Conservation (phyloP, 2,329 filamentous ascomycete genomes). For the Colletotrichum euphorbiae region DNA sequence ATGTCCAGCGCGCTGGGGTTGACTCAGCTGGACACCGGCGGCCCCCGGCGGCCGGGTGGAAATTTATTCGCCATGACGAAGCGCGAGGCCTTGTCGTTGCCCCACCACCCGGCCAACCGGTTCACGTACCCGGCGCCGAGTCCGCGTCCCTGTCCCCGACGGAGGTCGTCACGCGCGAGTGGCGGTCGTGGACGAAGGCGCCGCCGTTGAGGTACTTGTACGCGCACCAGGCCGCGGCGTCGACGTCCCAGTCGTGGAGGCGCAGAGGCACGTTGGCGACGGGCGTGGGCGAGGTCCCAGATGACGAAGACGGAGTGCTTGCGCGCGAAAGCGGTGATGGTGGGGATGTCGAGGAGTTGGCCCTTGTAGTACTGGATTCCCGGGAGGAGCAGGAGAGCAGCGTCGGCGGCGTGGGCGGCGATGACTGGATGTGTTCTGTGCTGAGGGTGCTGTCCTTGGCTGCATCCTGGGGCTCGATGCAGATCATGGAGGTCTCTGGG, state of each 20-base stretch:
- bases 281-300: conserved; percentile 89
- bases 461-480: conserved; percentile 68
- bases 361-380: conserved; percentile 95
- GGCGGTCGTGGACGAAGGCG: conserved; percentile 81
- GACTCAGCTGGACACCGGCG: conserved; percentile 83
- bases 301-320: conserved; percentile 78
- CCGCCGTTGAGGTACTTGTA: conserved; percentile 95
- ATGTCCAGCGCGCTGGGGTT: conserved; percentile 84
- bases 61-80: conserved; percentile 89
- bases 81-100: conserved; percentile 78
- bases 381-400: conserved; percentile 83
- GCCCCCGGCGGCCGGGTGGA: conserved; percentile 81
- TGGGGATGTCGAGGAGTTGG: conserved; percentile 85
- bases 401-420: conserved; percentile 76
- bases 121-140: conserved; percentile 66
- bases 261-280: conserved; percentile 83
- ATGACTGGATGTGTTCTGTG: conserved; percentile 79
- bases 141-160: conserved; percentile 51
- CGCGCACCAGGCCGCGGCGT: conserved; percentile 93
- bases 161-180: conserved; percentile 67
- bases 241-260: conserved; percentile 90
- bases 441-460: conserved; percentile 67
- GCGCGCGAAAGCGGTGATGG: conserved; percentile 83
- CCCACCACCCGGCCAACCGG: conserved; percentile 88
- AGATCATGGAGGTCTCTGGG: conserved; percentile 73